phyloP scores from a whole-genome alignment of 202 grass and related monocot species.

The Saccharum hybrid region DNA sequence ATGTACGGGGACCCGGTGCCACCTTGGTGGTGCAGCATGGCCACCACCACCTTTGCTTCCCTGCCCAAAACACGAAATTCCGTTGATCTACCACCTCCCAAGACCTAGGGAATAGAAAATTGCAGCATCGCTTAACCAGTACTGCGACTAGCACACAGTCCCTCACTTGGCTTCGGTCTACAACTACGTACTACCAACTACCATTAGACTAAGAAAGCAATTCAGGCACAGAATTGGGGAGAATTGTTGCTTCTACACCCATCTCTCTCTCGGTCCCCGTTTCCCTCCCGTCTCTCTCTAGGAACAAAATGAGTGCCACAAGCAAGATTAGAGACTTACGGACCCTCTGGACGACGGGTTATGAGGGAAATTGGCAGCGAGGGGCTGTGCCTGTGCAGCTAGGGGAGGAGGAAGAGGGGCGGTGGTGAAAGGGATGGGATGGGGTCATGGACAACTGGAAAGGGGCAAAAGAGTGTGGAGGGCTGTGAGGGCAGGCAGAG shows the following conservation, averaged over 20 bases:
- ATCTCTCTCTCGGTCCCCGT: slow-evolving; percentile 34
- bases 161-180: background rate
- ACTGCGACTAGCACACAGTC: background rate
- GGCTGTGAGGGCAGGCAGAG: slow-evolving; percentile 30
- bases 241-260: slow-evolving; percentile 52
- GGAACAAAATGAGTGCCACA: slow-evolving; percentile 22
- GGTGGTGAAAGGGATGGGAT: slow-evolving; percentile 63
- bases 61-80: slow-evolving; percentile 56
- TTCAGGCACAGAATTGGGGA: slow-evolving; percentile 46
- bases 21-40: slow-evolving; percentile 56
- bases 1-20: slow-evolving; percentile 32
- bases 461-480: slow-evolving; percentile 50
- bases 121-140: slow-evolving; percentile 34
- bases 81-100: slow-evolving; percentile 45
- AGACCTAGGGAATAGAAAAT: slow-evolving; percentile 40
- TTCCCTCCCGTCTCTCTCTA: slow-evolving; percentile 43
- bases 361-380: slow-evolving; percentile 27
- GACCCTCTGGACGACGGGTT: slow-evolving; percentile 29
- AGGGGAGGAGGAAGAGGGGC: slow-evolving; percentile 49
- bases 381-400: slow-evolving; percentile 15
- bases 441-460: slow-evolving; percentile 66
- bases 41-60: slow-evolving; percentile 14
- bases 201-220: slow-evolving; percentile 30
- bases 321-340: slow-evolving; percentile 44
- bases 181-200: slow-evolving; percentile 29